These are phyloP conservation scores for Cystobasidiaceae sp. DNA, from an alignment of 1,284 basidiomycete species.

Conservation along the genomic window DNA sequence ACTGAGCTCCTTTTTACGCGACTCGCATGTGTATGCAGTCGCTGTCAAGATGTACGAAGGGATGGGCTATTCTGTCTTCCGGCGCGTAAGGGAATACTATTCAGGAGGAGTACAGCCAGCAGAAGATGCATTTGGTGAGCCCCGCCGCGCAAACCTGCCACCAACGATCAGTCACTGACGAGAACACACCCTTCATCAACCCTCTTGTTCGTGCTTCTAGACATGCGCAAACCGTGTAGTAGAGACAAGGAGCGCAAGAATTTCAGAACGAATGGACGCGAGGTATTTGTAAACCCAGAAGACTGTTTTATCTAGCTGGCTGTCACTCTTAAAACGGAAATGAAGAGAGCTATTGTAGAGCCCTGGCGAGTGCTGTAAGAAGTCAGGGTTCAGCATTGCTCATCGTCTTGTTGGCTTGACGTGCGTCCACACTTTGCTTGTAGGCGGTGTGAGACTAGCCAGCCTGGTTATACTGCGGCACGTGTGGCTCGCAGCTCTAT, in stretches of 20 bases:
- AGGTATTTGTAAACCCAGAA: conserved; percentile 31
- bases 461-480: too few relatives aligned
- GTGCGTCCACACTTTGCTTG: conserved; percentile 41
- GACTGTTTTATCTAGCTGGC: conserved; percentile 33
- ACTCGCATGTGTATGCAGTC: conserved; percentile 45
- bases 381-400: conserved; percentile 9
- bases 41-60: conserved; percentile 80
- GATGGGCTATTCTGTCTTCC: conserved; percentile 78
- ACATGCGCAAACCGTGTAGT: conserved; percentile 79
- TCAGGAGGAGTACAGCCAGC: conserved; percentile 66
- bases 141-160: not conserved
- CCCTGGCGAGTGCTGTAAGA: too few relatives aligned
- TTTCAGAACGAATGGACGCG: conserved; percentile 46
- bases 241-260: conserved; percentile 52
- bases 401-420: conserved; percentile 45
- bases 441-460: too few relatives aligned
- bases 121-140: conserved; percentile 84
- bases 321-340: too few relatives aligned
- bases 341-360: too few relatives aligned
- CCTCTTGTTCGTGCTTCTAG: conserved; percentile 50
- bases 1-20: too few relatives aligned
- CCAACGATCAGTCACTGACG: not conserved
- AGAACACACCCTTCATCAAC: not conserved
- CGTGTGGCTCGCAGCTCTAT: too few relatives aligned
- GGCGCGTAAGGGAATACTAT: conserved; percentile 80